Evolutionary conservation across 495 filamentous ascomycete genomes (phyloP), one percentile per base, ranked within the genome.

Genomic region (Trypethelium eluteriae): DNA sequence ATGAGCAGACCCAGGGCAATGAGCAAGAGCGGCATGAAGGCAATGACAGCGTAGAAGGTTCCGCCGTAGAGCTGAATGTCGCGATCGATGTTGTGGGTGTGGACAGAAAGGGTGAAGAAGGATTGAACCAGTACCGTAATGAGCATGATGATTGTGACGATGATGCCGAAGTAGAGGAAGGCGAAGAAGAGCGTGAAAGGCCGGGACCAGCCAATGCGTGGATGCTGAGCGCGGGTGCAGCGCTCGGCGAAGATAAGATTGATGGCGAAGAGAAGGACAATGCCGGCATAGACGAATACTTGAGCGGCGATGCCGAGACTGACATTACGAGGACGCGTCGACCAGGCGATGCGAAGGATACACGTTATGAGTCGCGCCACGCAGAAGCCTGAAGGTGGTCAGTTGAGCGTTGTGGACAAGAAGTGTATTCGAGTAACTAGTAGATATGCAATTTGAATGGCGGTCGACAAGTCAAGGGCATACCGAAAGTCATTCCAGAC

Each of bases 171-270:
- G 73, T 89, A 89, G 16, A 92, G 73, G 3, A 74, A 71, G 67
- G 80, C 79, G 71, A 93, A 89, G 34, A 75, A 65, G 14, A 73
- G 64, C 0, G 76, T 76, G 38, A 85, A 76, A 35, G 74, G 64
- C 6, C 73, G 80, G 62, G 84, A 80, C 88, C 88, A 91, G 39
- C 91, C 90, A 59, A 90, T 74, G 2, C 75, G 72, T 0, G 91
- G 92, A 65, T 93, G 88, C 12, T 83, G 83, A 2, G 87, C 89
- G 38, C 92, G 81, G 9, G 93, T 69, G 38, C 96, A 84, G 38
- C 93, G 85, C 73, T 93, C 90, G 0, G 88, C 79, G 73, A 91
- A 89, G 70, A 94, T 79, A 38, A 96, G 77, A 74, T 96, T 94
- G 73, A 90, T 75, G 66, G 96, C 76, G 75, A 89, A 95, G n/a